phyloP scores from a whole-genome alignment of 768 basidiomycete genomes.

The Lepiota venenata region DNA sequence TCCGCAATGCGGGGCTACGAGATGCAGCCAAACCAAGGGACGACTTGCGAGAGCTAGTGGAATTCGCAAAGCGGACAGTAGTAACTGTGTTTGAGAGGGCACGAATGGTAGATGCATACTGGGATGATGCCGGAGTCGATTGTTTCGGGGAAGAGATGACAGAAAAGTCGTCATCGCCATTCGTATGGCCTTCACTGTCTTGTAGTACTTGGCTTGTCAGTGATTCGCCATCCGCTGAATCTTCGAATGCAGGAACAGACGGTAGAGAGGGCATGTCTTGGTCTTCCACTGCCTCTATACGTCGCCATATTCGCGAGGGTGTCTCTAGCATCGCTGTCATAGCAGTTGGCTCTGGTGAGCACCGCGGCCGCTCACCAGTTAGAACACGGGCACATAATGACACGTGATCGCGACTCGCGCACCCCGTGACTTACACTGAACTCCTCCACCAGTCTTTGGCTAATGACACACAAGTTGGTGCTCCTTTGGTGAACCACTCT shows the following conservation, averaged over 20 bases:
- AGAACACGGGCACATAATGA: neutral
- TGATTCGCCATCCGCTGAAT: conserved; percentile 42
- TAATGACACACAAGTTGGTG: too few species aligned
- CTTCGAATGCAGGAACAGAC: conserved; percentile 69
- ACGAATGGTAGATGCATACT: conserved; percentile 47
- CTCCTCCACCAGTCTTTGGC: too few species aligned
- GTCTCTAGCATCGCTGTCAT: conserved; percentile 69
- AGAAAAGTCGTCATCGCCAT: conserved; percentile 36
- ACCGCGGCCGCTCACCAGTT: neutral
- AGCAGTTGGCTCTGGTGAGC: neutral
- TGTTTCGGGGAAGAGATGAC: conserved; percentile 52
- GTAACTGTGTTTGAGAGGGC: conserved; percentile 41
- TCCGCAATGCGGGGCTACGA: conserved; percentile 27
- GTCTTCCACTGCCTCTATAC: conserved; percentile 75
- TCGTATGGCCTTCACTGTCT: conserved; percentile 28
- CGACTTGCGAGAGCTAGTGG: conserved; percentile 52
- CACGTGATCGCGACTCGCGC: conserved; percentile 3
- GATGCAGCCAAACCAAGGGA: conserved; percentile 21
- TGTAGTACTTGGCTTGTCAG: conserved; percentile 22
- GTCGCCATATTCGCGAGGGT: conserved; percentile 80
- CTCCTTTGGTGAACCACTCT: too few species aligned
- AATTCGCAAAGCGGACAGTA: conserved; percentile 48
- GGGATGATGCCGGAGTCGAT: conserved; percentile 59
- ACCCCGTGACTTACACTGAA: too few species aligned
- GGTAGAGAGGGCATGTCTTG: conserved; percentile 81